A percentile compares a stretch with the other conserved stretches of the same genome.
phyloP scores from a whole-genome alignment of 164 flowering plant genomes.

The Protea cynaroides region DNA sequence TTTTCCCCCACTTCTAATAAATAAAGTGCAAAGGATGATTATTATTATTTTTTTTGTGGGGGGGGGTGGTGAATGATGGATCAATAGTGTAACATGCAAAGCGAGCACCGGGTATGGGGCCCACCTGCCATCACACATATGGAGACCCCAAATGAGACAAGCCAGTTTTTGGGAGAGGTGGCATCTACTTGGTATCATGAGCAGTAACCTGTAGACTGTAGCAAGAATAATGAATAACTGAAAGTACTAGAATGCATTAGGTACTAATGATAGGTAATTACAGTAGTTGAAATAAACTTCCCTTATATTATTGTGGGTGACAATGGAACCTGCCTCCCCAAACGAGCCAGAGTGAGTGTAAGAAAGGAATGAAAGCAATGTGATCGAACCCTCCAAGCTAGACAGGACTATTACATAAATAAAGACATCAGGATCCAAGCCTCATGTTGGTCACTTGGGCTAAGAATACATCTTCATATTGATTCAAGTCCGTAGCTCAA shows the following conservation, averaged over 20 bases:
- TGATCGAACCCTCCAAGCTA: conserved; percentile 3
- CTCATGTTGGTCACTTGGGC: not conserved
- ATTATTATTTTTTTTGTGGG: no score
- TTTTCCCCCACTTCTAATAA: no score
- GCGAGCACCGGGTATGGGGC: no score
- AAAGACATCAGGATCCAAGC: conserved; percentile 2
- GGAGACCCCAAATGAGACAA: no score
- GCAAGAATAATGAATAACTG: no score
- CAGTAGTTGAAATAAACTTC: conserved; percentile 9
- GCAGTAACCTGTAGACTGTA: no score
- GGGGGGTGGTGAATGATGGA: no score
- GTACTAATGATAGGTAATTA: not conserved
- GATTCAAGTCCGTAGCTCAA: conserved; percentile 14
- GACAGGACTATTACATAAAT: conserved; percentile 13
- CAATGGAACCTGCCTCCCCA: conserved; percentile 6
- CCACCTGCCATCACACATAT: no score
- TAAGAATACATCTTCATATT: conserved; percentile 4
- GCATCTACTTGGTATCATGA: no score
- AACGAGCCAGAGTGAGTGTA: not conserved
- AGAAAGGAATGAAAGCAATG: not conserved
- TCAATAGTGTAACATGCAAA: no score
- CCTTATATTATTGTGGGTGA: conserved; percentile 7
- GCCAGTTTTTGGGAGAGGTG: no score
- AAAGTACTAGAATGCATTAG: not conserved
- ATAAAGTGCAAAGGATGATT: no score